Conservation (phyloP, 176 grass and related monocot genomes). For the Cenchrus americanus region DNA sequence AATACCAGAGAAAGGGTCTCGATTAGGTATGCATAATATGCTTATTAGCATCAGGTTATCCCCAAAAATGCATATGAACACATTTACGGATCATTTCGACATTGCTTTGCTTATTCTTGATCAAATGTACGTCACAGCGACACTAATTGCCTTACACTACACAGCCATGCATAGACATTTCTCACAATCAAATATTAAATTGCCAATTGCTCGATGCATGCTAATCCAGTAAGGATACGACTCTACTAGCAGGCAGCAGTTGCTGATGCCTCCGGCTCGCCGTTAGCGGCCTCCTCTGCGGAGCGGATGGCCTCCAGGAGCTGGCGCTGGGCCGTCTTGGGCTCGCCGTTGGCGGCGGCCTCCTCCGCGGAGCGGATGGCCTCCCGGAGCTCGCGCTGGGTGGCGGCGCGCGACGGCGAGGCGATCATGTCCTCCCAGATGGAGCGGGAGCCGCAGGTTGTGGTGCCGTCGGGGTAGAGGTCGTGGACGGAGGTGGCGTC, state of each 20-base stretch:
- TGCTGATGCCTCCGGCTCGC: neutral
- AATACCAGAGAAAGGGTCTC: too few relatives aligned
- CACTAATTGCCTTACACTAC: too few relatives aligned
- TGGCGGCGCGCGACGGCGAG: slow-evolving; percentile 29
- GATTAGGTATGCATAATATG: too few relatives aligned
- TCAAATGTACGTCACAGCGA: too few relatives aligned
- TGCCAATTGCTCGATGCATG: too few relatives aligned
- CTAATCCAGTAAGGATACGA: too few relatives aligned
- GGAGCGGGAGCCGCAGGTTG: slow-evolving; percentile 52
- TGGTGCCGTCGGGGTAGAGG: slow-evolving; percentile 61
- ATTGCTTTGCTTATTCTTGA: too few relatives aligned
- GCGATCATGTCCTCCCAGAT: slow-evolving; percentile 78
- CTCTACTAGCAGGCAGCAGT: neutral
- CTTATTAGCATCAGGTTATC: too few relatives aligned
- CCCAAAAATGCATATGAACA: too few relatives aligned
- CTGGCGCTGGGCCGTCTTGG: slow-evolving; percentile 34
- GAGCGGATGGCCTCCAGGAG: slow-evolving; percentile 55
- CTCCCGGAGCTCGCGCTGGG: slow-evolving; percentile 64
- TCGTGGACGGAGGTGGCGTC: slow-evolving; percentile 66
- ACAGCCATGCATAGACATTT: neutral
- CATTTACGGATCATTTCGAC: too few relatives aligned
- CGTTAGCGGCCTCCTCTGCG: slow-evolving; percentile 44
- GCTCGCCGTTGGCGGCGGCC: neutral
- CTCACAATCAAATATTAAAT: too few relatives aligned
- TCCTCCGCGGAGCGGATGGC: slow-evolving; percentile 49